Percentiles rank a stretch among this genome's conserved stretches.
phyloP scores from a whole-genome alignment of 2,329 filamentous ascomycete species.

The Aspergillus versicolor region DNA sequence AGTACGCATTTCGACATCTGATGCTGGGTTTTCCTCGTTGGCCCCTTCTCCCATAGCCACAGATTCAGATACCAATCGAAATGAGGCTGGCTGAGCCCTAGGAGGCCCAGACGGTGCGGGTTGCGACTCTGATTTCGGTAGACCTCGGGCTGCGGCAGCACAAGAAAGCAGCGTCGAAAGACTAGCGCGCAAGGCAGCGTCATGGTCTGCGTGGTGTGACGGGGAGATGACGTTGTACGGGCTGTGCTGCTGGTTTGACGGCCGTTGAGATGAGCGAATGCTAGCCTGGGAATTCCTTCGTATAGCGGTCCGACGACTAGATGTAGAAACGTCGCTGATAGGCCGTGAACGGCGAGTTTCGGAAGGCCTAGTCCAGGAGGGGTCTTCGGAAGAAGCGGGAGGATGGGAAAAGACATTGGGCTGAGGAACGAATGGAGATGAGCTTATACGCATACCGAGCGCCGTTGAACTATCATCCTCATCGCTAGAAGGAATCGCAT shows the following conservation, averaged over 20 bases:
- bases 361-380: constrained; percentile 32
- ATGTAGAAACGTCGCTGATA: constrained; percentile 39
- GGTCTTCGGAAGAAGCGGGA: constrained; percentile 55
- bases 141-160: constrained; percentile 80
- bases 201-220: constrained; percentile 80
- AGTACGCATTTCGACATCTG: constrained; percentile 22
- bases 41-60: constrained; percentile 51
- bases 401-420: constrained; percentile 92
- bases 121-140: constrained; percentile 60
- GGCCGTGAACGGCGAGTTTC: constrained; percentile 54
- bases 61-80: constrained; percentile 62
- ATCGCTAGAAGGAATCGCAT: constrained; percentile 40
- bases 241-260: constrained; percentile 47
- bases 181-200: constrained; percentile 86
- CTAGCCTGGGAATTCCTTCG: constrained; percentile 41
- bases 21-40: constrained; percentile 23
- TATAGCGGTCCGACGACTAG: constrained; percentile 32
- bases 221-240: constrained; percentile 70
- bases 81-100: constrained; percentile 48
- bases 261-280: constrained; percentile 34
- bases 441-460: constrained; percentile 63
- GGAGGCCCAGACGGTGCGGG: constrained; percentile 27
- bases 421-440: constrained; percentile 71
- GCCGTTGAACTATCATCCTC: constrained; percentile 82
- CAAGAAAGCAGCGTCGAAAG: constrained; percentile 96